Evolutionary conservation across 2,329 filamentous ascomycete species (phyloP), one percentile per base, ranked within the genome.

Genomic region (Diatrype stigma): DNA sequence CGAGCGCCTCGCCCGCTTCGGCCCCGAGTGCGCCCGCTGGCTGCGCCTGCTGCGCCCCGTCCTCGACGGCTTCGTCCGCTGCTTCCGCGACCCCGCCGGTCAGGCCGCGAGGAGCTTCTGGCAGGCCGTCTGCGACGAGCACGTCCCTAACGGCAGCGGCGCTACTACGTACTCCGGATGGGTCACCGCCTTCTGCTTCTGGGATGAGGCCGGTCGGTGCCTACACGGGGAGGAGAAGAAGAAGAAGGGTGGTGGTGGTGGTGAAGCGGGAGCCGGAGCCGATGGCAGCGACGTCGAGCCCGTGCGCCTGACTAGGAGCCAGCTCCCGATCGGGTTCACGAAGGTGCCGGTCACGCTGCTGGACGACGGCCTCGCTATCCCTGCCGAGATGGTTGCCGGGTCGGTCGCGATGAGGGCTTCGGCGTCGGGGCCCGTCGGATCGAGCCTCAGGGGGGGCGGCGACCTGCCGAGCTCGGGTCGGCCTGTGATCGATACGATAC

Each of bases 131-230:
- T 61, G 63, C 47, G 55, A 63, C 42, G 53, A 62, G 45, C 57
- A 63, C 22, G 47, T 55, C 17, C 59, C 59, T 3, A 61, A 65
- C 45, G 62, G 62, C n/a, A 65, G 63, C 51, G 65, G 64, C 12
- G 50, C 51, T 7, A 54, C 56, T 6, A 60, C 57, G n/a, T 65
- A 64, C 51, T 60, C 59, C 12, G 66, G 67, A 1, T 69, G 67
- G 67, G 59, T 68, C 44, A 65, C 61, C 2, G 61, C 62, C 8
- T 69, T 69, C 51, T 67, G 65, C 52, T 67, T 63, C 51, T 69
- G 67, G 63, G 58, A 62, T 44, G 58, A 56, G 52, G 51, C 57
- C 28, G 61, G 64, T 12, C 46, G 51, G 22, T 59, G 55, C 38
- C 47, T 65, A 34, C 62, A 64, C n/a, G n/a, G n/a, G n/a, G n/a